Evolutionary conservation across 2,329 filamentous ascomycete genomes (phyloP), one percentile per base, ranked within the genome.

Genomic region (Xylaria sp.): DNA sequence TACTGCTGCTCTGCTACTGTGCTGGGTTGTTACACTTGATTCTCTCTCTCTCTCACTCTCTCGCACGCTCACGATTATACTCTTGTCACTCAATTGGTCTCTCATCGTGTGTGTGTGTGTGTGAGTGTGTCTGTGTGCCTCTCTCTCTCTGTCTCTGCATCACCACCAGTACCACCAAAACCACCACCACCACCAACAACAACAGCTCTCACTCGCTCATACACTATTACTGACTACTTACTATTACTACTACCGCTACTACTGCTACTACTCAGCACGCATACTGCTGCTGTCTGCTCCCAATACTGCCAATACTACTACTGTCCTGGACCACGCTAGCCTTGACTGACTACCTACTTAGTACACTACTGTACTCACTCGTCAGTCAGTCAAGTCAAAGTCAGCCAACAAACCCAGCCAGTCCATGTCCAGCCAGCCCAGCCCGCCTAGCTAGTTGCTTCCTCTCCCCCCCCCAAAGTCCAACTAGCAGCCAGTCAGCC

Each of bases 11-110:
- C 29, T 18, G 13, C 37, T 40, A 13, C 37, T 40, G 37, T 44
- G 73, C 76, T 77, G 74, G 69, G 72, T 70, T 74, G 69, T 75
- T 69, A 70, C 72, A 74, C 72, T 73, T 71, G 66, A 66, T 60
- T 71, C 66, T 67, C 63, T 35, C 32, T 35, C 32, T 35, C 32
- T 9, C 32, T 35, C 8, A 9, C 32, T 6, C 5, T n/a, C 40
- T 18, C 16, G 16, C 40, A 44, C 16, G 40, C 40, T 44, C 40
- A 16, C 18, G 32, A 6, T 35, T 1, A 35, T 16, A 44, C 16
- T 44, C 40, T 44, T 16, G 40, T 69, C 67, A 48, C 68, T 71
- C 76, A 75, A 75, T 76, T 76, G 74, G 75, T 70, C 62, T 76
- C 69, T 18, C 12, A 18, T 4, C n/a, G 13, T 35, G 3, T 29